Base-by-base conservation (phyloP, 1,284 basidiomycete genomes). In the Caloboletus inedulis region DNA sequence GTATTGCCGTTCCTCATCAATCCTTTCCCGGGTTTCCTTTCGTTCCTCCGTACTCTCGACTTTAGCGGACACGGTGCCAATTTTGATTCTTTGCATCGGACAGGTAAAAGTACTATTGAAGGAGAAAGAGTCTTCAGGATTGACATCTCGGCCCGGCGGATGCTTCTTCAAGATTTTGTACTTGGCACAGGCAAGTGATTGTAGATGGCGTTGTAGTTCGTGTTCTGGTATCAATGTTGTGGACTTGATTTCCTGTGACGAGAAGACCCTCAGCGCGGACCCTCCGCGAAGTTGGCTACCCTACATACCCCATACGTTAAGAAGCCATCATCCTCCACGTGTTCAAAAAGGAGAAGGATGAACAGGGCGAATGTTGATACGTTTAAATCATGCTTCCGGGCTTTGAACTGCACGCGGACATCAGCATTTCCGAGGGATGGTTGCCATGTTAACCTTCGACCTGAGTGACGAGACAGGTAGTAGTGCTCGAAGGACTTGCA, bases 151-250 rank as follows among this genome's bases (percentile, higher is more conserved):
- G 3, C 91, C 84, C 45, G 89, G 84, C 1, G 97, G 97, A 58
- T 89, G 87, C 68, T 99, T 99, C 68, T 85, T 91, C 54, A 99
- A 72, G 33, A 99, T 80, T 65, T 96, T 94, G 77, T 82, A 95
- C 70, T 97, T 99, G n/a, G 90, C 94, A 65, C 96, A 99, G 2
- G 97, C 95, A 12, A 99, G 79, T 0, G 94, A 95, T 69, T 99
- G 97, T 9, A 99, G 78, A 56, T 95, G 91, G 10, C 97, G 86
- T 66, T 90, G 86, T 9, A 99, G 78, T 52, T 99, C 96, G 0
- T 58, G 56, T 13, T 94, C 87, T 0, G 84, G 79, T 44, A 99
- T 90, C 16, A 73, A 69, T 0, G 92, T 94, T 1, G 86, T 79
- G n/a, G 73, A 63, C 65, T 79, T 80, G 59, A 90, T 85, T 59